Conservation (phyloP, 2,329 filamentous ascomycete genomes). For the Pseudogymnoascus destructans region DNA sequence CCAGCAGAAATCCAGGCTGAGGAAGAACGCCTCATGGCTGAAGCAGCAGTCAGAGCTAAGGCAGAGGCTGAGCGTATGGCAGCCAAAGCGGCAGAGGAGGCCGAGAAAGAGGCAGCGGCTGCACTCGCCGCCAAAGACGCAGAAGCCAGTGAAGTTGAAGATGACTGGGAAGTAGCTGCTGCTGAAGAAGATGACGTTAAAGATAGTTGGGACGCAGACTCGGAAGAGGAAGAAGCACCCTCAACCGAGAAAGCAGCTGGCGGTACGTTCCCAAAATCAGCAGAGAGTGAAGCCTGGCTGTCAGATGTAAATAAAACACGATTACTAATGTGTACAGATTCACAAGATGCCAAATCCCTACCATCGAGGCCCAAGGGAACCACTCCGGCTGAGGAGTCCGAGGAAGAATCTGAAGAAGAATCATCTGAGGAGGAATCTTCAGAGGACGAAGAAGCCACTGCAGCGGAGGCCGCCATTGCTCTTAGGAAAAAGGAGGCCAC, state of each 20-base stretch:
- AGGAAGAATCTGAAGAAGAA: conserved; percentile 34
- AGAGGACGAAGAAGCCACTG: conserved; percentile 63
- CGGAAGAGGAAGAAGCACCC: conserved; percentile 49
- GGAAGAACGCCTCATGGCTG: conserved; percentile 65
- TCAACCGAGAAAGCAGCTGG: neutral
- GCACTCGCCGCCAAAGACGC: conserved; percentile 42
- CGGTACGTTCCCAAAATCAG: conserved; percentile 16
- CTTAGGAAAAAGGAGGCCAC: conserved; percentile 79
- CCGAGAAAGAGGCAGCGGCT: conserved; percentile 43
- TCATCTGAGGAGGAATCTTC: conserved; percentile 50
- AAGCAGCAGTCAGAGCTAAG: conserved; percentile 60
- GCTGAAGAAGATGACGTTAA: conserved; percentile 68
- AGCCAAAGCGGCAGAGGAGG: conserved; percentile 49
- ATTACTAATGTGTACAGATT: conserved; percentile 15
- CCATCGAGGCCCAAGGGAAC: conserved; percentile 26
- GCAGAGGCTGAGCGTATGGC: conserved; percentile 53
- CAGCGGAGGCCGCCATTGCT: conserved; percentile 57
- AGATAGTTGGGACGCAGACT: conserved; percentile 88
- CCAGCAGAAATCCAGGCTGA: conserved; percentile 44
- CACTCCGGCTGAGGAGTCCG: conserved; percentile 34
- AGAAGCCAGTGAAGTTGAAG: conserved; percentile 49
- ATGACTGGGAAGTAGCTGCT: conserved; percentile 82
- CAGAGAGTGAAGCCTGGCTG: conserved; percentile 22
- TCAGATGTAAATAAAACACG: conserved; percentile 18
- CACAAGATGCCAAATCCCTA: conserved; percentile 12